A percentile compares a stretch with the other conserved stretches of the same genome.
These are phyloP conservation scores for Gleditsia sinensis DNA, from an alignment of 306 rosid genomes.

Conservation along the genomic window DNA sequence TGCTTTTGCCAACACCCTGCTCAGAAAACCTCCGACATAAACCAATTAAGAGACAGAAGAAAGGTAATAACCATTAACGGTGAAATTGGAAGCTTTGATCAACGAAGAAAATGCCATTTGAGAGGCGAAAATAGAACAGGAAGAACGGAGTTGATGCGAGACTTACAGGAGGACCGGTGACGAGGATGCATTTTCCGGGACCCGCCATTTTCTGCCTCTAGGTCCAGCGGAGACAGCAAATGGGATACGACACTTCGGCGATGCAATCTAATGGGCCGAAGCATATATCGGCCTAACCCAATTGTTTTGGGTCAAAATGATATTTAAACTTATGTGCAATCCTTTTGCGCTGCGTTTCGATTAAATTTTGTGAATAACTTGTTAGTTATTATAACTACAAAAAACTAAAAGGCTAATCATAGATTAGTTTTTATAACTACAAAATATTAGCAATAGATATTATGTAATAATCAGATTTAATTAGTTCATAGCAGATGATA, in stretches of 20 bases:
- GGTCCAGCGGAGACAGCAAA: background rate
- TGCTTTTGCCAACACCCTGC: constrained; percentile 88
- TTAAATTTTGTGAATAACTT: background rate
- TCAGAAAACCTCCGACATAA: background rate
- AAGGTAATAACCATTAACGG: background rate
- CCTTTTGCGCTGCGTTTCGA: background rate
- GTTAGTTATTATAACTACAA: too few species aligned
- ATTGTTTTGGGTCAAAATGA: background rate
- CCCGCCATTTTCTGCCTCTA: constrained; percentile 37
- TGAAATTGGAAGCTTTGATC: background rate
- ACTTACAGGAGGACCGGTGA: constrained; percentile 78
- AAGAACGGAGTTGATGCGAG: background rate
- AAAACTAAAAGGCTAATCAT: too few species aligned
- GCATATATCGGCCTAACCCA: background rate
- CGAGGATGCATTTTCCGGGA: constrained; percentile 64
- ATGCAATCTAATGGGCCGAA: background rate
- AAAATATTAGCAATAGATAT: too few species aligned
- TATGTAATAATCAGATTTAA: too few species aligned
- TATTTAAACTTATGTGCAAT: background rate
- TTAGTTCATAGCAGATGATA: too few species aligned
- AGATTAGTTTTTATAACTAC: too few species aligned
- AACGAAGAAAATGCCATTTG: background rate
- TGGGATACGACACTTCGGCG: background rate
- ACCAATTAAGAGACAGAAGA: background rate
- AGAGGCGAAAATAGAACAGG: background rate